phyloP scores from a whole-genome alignment of 192 early-diverging fungal species.

The Haplosporangium gracile region DNA sequence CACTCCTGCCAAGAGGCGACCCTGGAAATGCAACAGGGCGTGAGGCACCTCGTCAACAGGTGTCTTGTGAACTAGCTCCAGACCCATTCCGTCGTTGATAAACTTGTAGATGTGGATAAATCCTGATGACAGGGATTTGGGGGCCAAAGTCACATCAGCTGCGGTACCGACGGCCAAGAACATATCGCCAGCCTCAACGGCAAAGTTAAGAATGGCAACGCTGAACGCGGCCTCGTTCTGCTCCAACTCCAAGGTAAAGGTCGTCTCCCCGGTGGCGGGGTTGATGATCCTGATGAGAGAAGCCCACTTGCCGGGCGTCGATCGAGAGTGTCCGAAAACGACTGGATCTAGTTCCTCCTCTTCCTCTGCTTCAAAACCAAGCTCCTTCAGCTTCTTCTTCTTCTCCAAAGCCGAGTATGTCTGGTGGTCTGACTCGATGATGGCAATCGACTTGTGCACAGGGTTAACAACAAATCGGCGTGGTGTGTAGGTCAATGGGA shows the following conservation, averaged over 20 bases:
- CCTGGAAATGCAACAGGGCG: constrained; percentile 88
- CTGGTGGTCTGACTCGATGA: constrained; percentile 91
- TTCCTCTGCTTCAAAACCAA: constrained; percentile 60
- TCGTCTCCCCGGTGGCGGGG: constrained; percentile 79
- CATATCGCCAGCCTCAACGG: constrained; percentile 62
- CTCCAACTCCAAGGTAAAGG: constrained; percentile 80
- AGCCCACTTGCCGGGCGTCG: constrained; percentile 84
- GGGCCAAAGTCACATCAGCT: constrained; percentile 74
- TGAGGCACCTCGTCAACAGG: constrained; percentile 86
- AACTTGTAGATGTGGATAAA: constrained; percentile 84
- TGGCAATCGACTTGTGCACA: constrained; percentile 84
- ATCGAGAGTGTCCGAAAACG: constrained; percentile 82
- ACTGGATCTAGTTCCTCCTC: constrained; percentile 65
- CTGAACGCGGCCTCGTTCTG: constrained; percentile 89
- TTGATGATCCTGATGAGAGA: constrained; percentile 88
- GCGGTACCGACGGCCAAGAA: constrained; percentile 91
- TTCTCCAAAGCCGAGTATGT: constrained; percentile 79
- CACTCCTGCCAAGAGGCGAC: constrained; percentile 88
- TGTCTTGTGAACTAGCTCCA: constrained; percentile 93
- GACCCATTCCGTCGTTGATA: constrained; percentile 65
- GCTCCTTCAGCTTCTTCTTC: constrained; percentile 58
- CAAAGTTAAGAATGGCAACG: constrained; percentile 76
- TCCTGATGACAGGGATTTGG: constrained; percentile 77
- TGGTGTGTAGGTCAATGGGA: constrained; percentile 92
- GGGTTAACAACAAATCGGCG: constrained; percentile 82